A percentile compares a stretch with the other conserved stretches of the same genome.
Conservation (phyloP, 1,284 basidiomycete species). For the Phylloporus sp. region DNA sequence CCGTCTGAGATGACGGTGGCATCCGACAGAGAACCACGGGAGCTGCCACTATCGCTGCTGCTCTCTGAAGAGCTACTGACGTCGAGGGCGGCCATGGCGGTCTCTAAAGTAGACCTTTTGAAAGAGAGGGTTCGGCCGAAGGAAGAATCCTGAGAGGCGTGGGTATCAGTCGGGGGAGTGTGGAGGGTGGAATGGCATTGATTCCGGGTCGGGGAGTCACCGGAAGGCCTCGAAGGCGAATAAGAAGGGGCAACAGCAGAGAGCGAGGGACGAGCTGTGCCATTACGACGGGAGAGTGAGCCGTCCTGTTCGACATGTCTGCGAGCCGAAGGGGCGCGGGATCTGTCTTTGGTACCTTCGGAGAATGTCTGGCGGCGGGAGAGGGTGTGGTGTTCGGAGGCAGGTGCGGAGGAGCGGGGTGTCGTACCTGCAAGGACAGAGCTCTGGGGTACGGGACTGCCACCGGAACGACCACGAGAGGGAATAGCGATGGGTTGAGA, state of each 20-base stretch:
- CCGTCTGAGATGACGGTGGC: slow-evolving; percentile 81
- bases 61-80: slow-evolving; percentile 43
- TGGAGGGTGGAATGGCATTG: slow-evolving; percentile 27
- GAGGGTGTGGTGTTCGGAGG: slow-evolving; percentile 45
- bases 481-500: slow-evolving; percentile 38
- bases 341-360: slow-evolving; percentile 50
- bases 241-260: slow-evolving; percentile 45
- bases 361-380: slow-evolving; percentile 52
- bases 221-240: slow-evolving; percentile 28
- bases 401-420: slow-evolving; percentile 36
- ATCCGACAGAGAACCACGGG: slow-evolving; percentile 60
- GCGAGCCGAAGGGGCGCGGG: slow-evolving; percentile 61
- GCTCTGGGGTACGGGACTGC: slow-evolving; percentile 36
- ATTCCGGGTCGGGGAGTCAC: slow-evolving; percentile 23
- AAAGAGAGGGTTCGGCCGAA: slow-evolving; percentile 34
- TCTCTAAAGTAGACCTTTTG: slow-evolving; percentile 40
- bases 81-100: slow-evolving; percentile 44
- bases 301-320: slow-evolving; percentile 60
- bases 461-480: slow-evolving; percentile 36
- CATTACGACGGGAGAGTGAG: slow-evolving; percentile 49
- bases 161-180: slow-evolving; percentile 23
- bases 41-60: slow-evolving; percentile 61
- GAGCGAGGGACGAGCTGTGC: slow-evolving; percentile 50
- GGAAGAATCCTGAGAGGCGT: slow-evolving; percentile 28
- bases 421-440: slow-evolving; percentile 29